These are phyloP conservation scores for Ophiostoma pallidulum DNA, from an alignment of 2,329 filamentous ascomycete genomes.

Conservation along the genomic window DNA sequence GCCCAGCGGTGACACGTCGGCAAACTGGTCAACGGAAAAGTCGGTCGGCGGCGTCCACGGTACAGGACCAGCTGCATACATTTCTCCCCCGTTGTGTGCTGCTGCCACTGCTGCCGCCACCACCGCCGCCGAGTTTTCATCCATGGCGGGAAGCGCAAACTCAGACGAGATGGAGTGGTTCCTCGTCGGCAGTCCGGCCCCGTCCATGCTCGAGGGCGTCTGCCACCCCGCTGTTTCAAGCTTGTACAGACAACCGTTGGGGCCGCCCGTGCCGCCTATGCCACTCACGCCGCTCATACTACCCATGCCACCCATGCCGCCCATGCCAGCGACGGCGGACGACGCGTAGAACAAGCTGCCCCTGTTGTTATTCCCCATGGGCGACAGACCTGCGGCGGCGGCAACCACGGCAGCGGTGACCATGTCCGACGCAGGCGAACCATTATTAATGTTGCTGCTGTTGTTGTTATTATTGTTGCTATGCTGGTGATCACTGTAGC, in stretches of 20 bases:
- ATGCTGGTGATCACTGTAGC: background rate
- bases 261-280: too few species aligned
- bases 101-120: conserved; percentile 3
- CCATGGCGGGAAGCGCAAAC: conserved; percentile 24
- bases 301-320: too few species aligned
- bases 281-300: too few species aligned
- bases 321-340: conserved; percentile 16
- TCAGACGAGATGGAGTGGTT: conserved; percentile 28
- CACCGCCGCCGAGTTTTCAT: conserved; percentile 16
- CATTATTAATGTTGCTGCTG: background rate
- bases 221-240: conserved; percentile 31
- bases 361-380: conserved; percentile 22
- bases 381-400: conserved; percentile 18
- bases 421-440: conserved; percentile 2
- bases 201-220: conserved; percentile 28
- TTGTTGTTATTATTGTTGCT: conserved; percentile 21
- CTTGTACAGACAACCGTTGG: conserved; percentile 29
- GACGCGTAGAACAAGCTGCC: conserved; percentile 23
- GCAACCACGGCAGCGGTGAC: background rate
- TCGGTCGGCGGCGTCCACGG: conserved; percentile 33
- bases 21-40: conserved; percentile 24
- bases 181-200: conserved; percentile 19
- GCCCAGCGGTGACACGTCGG: conserved; percentile 23
- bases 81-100: conserved; percentile 21
- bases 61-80: conserved; percentile 28